phyloP scores from a whole-genome alignment of 2,329 filamentous ascomycete genomes.

The Fusarium hostae region DNA sequence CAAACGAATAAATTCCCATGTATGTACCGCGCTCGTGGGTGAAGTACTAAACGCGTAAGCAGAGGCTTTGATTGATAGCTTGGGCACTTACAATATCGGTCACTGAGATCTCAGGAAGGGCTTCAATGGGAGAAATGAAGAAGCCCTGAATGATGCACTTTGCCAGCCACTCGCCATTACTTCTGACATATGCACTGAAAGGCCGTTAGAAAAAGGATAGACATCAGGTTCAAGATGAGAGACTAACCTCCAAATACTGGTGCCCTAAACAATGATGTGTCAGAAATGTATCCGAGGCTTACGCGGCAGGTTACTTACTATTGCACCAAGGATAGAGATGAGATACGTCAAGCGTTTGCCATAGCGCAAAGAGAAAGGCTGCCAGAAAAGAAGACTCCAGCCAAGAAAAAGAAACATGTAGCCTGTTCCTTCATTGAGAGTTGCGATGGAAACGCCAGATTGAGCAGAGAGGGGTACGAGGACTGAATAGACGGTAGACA shows the following conservation, averaged over 20 bases:
- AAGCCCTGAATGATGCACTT: constrained; percentile 57
- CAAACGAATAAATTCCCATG: constrained; percentile 54
- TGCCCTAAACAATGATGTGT: constrained; percentile 20
- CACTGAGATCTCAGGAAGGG: constrained; percentile 57
- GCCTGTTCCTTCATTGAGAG: constrained; percentile 53
- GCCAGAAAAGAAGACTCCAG: constrained; percentile 59
- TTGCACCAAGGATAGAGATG: constrained; percentile 48
- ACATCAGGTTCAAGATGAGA: fast-evolving
- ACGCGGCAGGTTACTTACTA: constrained; percentile 22
- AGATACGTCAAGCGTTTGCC: constrained; percentile 55
- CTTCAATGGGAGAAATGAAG: constrained; percentile 57
- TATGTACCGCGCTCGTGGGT: constrained; percentile 57
- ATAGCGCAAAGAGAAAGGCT: constrained; percentile 58
- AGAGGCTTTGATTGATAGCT: fast-evolving
- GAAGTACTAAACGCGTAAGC: constrained; percentile 38
- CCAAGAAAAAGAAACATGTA: constrained; percentile 58
- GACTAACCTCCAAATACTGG: constrained; percentile 36
- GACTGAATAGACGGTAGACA: constrained; percentile 53
- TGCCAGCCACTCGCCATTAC: constrained; percentile 55
- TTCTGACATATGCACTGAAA: constrained; percentile 49
- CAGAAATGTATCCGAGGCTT: background rate
- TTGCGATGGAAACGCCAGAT: constrained; percentile 46
- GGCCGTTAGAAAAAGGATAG: fast-evolving
- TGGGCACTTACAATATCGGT: constrained; percentile 50
- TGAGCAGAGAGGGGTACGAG: constrained; percentile 49